Evolutionary conservation across 1,284 basidiomycete genomes (phyloP).

Genomic region (Heliocybe sulcata): DNA sequence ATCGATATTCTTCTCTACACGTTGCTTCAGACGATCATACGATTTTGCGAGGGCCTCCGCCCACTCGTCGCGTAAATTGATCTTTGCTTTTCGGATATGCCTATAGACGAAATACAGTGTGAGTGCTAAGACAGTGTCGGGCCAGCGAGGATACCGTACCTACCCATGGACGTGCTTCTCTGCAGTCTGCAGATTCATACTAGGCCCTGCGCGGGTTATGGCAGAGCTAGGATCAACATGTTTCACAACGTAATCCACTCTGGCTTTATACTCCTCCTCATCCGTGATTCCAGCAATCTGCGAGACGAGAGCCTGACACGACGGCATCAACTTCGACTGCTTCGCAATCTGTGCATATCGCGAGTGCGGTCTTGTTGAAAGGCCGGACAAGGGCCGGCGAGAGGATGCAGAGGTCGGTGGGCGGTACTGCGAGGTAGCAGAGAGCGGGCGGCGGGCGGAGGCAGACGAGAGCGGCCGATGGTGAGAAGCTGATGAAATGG

Average conservation of each 20-base stretch:
- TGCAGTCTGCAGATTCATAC: conserved; percentile 45
- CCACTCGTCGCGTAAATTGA: conserved; percentile 52
- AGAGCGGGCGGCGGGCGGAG: background rate
- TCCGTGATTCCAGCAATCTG: conserved; percentile 35
- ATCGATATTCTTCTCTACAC: conserved; percentile 41
- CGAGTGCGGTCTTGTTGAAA: conserved; percentile 47
- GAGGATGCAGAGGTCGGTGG: conserved; percentile 1
- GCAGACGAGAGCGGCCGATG: background rate
- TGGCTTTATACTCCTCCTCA: conserved; percentile 33
- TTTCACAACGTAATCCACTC: conserved; percentile 44
- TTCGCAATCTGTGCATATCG: conserved; percentile 35
- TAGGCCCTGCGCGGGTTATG: conserved; percentile 40
- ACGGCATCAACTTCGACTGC: conserved; percentile 30
- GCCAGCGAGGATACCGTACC: conserved; percentile 8
- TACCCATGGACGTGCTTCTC: conserved; percentile 56
- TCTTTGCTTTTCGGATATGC: conserved; percentile 58
- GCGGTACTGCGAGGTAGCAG: background rate
- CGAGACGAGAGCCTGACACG: conserved; percentile 48
- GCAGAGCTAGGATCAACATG: conserved; percentile 35
- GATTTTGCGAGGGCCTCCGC: conserved; percentile 50
- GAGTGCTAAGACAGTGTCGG: conserved; percentile 6
- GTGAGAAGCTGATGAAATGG: background rate
- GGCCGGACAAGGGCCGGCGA: conserved; percentile 42
- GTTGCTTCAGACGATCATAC: conserved; percentile 40
- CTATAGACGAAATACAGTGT: conserved; percentile 22